These are phyloP conservation scores for Eucalyptus guilfoylei DNA, from an alignment of 345 rosid species.

Conservation along the genomic window DNA sequence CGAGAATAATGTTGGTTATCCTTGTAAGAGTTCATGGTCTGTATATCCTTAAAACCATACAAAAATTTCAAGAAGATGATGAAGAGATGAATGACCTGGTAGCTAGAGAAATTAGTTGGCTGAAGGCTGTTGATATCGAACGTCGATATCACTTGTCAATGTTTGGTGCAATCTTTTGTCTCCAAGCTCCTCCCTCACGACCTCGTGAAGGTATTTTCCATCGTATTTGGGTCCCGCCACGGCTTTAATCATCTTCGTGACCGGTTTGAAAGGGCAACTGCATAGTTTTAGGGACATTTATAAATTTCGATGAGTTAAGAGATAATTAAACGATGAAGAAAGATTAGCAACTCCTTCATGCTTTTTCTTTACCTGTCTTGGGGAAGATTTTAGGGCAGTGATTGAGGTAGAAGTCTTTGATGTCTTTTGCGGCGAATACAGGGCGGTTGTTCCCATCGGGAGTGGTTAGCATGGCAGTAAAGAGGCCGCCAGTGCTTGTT, in stretches of 20 bases:
- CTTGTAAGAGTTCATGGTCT: background rate
- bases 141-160: conserved; percentile 22
- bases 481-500: conserved; percentile 32
- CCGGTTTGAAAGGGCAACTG: background rate
- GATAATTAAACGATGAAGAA: background rate
- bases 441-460: conserved; percentile 20
- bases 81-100: background rate
- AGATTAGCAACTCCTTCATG: background rate
- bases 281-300: background rate
- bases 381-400: conserved; percentile 17
- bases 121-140: conserved; percentile 24
- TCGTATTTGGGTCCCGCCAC: conserved; percentile 17
- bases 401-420: conserved; percentile 5
- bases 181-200: conserved; percentile 12
- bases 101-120: conserved; percentile 18
- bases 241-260: background rate
- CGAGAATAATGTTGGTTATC: background rate
- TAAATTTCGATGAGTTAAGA: background rate
- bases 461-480: conserved; percentile 21
- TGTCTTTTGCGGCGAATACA: conserved; percentile 24
- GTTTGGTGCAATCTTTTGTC: conserved; percentile 8
- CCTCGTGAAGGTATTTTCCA: conserved; percentile 7
- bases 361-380: background rate
- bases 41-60: background rate
- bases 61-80: background rate